These are phyloP conservation scores for Aspergillus intermedius DNA, from an alignment of 2,329 filamentous ascomycete species.

Conservation along the genomic window DNA sequence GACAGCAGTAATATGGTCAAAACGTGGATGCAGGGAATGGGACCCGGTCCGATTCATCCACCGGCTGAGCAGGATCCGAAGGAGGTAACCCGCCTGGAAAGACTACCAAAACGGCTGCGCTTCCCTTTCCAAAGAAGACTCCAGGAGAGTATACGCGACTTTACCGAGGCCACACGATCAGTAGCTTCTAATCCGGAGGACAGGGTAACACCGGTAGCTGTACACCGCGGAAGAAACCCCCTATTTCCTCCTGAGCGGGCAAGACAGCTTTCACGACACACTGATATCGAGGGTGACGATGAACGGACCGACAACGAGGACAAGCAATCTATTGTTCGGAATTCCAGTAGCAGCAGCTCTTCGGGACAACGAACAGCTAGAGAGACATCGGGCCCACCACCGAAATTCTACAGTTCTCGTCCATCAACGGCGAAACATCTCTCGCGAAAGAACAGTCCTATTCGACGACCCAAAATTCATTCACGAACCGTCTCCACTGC, in stretches of 20 bases:
- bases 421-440: slow-evolving; percentile 38
- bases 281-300: slow-evolving; percentile 82
- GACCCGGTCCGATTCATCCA: slow-evolving; percentile 48
- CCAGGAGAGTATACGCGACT: slow-evolving; percentile 33
- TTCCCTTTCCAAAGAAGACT: slow-evolving; percentile 39
- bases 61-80: slow-evolving; percentile 57
- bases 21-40: slow-evolving; percentile 77
- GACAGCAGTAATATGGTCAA: slow-evolving; percentile 76
- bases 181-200: slow-evolving; percentile 54
- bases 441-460: slow-evolving; percentile 30
- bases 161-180: slow-evolving; percentile 48
- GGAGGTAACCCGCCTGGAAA: slow-evolving; percentile 53
- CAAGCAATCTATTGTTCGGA: slow-evolving; percentile 15
- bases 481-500: slow-evolving; percentile 70
- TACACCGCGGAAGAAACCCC: slow-evolving; percentile 22
- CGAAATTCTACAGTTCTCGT: slow-evolving; percentile 32
- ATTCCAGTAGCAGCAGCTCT: slow-evolving; percentile 11
- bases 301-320: slow-evolving; percentile 73
- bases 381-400: slow-evolving; percentile 21
- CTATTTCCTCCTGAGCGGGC: slow-evolving; percentile 26
- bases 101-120: slow-evolving; percentile 44
- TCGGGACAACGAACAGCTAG: slow-evolving; percentile 1
- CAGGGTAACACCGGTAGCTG: slow-evolving; percentile 31
- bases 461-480: slow-evolving; percentile 45
- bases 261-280: slow-evolving; percentile 52